Evolutionary conservation across 805 yeast genomes (phyloP).

Genomic region (Pichia cabralensis): DNA sequence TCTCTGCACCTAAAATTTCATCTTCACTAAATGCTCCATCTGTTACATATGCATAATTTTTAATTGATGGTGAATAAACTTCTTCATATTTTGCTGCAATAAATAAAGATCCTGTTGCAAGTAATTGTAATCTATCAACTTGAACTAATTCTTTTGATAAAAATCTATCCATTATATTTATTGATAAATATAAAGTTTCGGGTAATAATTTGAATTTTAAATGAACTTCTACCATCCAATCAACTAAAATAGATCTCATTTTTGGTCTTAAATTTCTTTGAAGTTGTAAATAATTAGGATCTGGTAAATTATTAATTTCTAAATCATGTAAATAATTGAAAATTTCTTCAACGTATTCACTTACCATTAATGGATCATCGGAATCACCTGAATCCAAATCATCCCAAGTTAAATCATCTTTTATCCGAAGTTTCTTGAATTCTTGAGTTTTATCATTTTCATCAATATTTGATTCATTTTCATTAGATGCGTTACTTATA

Average conservation of each 20-base stretch:
- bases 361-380: slow-evolving; percentile 78
- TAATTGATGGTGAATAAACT: slow-evolving; percentile 76
- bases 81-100: slow-evolving; percentile 93
- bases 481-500: no score
- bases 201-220: slow-evolving; percentile 72
- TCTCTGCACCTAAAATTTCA: slow-evolving; percentile 77
- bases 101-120: slow-evolving; percentile 78
- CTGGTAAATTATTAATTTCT: slow-evolving; percentile 67
- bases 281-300: slow-evolving; percentile 52
- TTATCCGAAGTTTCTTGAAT: slow-evolving; percentile 26
- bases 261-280: slow-evolving; percentile 65
- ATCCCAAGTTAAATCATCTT: slow-evolving; percentile 43
- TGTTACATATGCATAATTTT: slow-evolving; percentile 78
- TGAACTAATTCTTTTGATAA: slow-evolving; percentile 66
- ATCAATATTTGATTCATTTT: slow-evolving; percentile 29
- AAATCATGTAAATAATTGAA: slow-evolving; percentile 67
- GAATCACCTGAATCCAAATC: slow-evolving; percentile 62
- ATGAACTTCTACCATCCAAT: slow-evolving; percentile 90
- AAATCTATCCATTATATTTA: slow-evolving; percentile 81
- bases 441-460: slow-evolving; percentile 21
- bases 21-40: slow-evolving; percentile 77
- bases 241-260: slow-evolving; percentile 81
- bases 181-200: slow-evolving; percentile 75
- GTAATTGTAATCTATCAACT: slow-evolving; percentile 69
- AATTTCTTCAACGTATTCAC: slow-evolving; percentile 84